Evolutionary conservation across 139 green algal species (phyloP), one percentile per base, ranked within the genome.

Genomic region (Closterium sp.): DNA sequence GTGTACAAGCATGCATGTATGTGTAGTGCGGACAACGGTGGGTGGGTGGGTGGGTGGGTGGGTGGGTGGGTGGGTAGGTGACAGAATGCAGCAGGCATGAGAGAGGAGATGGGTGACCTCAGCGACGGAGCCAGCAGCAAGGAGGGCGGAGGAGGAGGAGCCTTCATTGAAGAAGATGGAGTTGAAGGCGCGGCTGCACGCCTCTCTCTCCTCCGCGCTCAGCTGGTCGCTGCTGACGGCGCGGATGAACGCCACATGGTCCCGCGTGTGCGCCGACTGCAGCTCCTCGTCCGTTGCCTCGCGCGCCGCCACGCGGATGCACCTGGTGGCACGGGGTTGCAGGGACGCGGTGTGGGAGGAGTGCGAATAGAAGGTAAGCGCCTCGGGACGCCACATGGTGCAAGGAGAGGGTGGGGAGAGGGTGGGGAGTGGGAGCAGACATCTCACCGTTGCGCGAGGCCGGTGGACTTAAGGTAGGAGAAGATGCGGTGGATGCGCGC

Each of bases 131-230:
- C 92, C 92, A 24, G 92, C 92, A 30, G 92, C 70, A 28, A 94
- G 89, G 28, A 94, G 70, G 0, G 92, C 89, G 3, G 89, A 42
- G 24, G 30, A 19, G 0, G 92, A 92, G 89, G 92, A 94, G 19
- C 92, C 92, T 38, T 94, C 31, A 13, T 94, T 94, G 89, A 94
- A 94, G 89, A 91, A 94, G 84, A 94, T 93, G 42, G 92, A 94
- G 62, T 94, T 94, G 89, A 86, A 91, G 21, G 62, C 13, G 1
- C 28, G 11, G 86, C 90, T 31, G 30, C 93, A 90, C 10, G 45
- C 79, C 22, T 31, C 31, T 0, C 90, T 9, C 27, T 79, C 92
- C 4, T 22, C 24, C 31, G 27, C 21, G 31, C 84, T 21, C n/a
- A 79, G 45, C 22, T 31, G 21, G 45, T 27, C n/a, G 28, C 30